Conservation (phyloP, 2,329 filamentous ascomycete genomes). For the Diplodia sapinea region DNA sequence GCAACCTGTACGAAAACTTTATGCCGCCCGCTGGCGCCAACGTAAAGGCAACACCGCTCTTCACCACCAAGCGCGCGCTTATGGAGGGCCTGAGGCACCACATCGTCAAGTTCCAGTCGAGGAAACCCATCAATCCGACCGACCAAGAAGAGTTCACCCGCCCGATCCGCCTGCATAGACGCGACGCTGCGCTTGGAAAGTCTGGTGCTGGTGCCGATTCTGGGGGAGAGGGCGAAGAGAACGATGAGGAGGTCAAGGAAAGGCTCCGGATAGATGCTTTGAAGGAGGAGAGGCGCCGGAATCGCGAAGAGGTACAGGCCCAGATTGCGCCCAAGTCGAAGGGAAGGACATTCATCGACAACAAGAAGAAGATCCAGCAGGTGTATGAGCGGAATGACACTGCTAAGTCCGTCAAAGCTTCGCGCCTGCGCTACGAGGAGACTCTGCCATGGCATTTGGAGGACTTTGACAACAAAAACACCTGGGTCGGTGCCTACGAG, state of each 20-base stretch:
- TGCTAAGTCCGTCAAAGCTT: slow-evolving; percentile 71
- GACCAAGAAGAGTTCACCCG: slow-evolving; percentile 85
- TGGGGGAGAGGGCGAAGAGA: slow-evolving; percentile 62
- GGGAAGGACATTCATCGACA: slow-evolving; percentile 56
- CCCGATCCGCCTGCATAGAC: slow-evolving; percentile 85
- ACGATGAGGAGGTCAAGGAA: slow-evolving; percentile 67
- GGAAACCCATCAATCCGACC: slow-evolving; percentile 67
- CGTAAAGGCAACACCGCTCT: background rate
- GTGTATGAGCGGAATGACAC: slow-evolving; percentile 82
- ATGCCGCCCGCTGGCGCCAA: background rate
- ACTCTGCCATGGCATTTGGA: slow-evolving; percentile 96
- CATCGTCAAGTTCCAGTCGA: slow-evolving; percentile 78
- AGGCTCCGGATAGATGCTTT: slow-evolving; percentile 63
- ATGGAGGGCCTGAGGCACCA: slow-evolving; percentile 84
- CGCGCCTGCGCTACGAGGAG: slow-evolving; percentile 82
- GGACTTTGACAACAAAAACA: slow-evolving; percentile 93
- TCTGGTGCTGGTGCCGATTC: slow-evolving; percentile 47
- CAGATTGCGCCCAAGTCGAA: slow-evolving; percentile 87
- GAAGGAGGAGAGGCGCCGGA: slow-evolving; percentile 80
- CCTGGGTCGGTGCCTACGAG: slow-evolving; percentile 91
- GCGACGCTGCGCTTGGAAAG: slow-evolving; percentile 69
- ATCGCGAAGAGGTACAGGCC: slow-evolving; percentile 84
- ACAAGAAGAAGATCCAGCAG: slow-evolving; percentile 85
- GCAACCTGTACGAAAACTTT: slow-evolving; percentile 21
- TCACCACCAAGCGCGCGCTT: slow-evolving; percentile 73